Base-by-base conservation (phyloP, 441 rosid species). In the California macrophylla region DNA sequence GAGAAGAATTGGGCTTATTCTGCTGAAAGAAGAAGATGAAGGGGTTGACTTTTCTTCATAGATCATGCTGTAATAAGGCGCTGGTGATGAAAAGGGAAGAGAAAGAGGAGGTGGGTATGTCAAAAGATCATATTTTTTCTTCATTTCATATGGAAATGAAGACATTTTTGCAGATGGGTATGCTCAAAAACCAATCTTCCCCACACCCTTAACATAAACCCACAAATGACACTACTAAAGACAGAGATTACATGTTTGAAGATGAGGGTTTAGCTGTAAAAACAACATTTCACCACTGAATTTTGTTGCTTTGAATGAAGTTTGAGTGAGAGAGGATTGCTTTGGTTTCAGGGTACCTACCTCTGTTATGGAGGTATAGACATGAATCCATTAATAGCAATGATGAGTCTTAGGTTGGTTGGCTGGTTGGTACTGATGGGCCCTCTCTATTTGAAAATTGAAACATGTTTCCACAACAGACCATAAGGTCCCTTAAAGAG, bases 1-100 rank as follows among this genome's bases (percentile, higher is more conserved):
- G 47, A 93, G 90, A 72, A 93, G 75, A 42, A 75, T 78, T 8
- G 98, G 97, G 66, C 88, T 91, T 38, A 84, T 83, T 71, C 69
- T 84, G 72, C 83, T 75, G 68, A 77, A 67, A 68, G 80, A 58
- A 25, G 85, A 71, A 3, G 60, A 71, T 5, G 60, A 18, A 10
- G 78, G 66, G 26, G 81, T 26, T 13, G 86, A 75, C 69, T 82
- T 77, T 38, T 72, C 60, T 56, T 71, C 74, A 24, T 70, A 52
- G 68, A 28, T 74, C 64, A 74, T 42, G 64, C 66, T 64, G n/a
- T 62, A 75, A 66, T 62, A 38, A 61, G 83, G 76, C 66, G 70
- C 29, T 26, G 84, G 42, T 21, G 50, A 45, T 52, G 81, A 70
- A 65, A 71, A 29, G n/a, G 71, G 64, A 74, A 78, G 77, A 18